Conservation (phyloP, 2,329 filamentous ascomycete species). For the Pseudogymnoascus sp. region DNA sequence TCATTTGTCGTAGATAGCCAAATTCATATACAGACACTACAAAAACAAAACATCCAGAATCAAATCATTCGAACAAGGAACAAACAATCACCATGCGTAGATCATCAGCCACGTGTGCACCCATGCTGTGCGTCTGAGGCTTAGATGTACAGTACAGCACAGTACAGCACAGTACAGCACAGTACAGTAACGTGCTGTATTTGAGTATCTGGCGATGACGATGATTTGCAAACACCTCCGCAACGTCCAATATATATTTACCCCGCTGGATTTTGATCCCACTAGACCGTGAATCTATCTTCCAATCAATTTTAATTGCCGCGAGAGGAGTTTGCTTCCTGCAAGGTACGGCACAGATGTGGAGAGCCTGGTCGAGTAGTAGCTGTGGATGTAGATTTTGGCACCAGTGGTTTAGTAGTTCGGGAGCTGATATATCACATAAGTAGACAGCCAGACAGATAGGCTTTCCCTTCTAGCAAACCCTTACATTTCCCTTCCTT, state of each 20-base stretch:
- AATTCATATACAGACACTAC: background rate
- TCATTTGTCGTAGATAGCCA: background rate
- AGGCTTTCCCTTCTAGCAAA: background rate
- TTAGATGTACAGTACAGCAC: background rate
- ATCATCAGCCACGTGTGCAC: slow-evolving; percentile 3
- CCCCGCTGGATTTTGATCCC: background rate
- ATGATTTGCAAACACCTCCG: background rate
- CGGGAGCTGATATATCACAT: background rate
- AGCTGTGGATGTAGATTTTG: background rate
- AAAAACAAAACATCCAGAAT: background rate
- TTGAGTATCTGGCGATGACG: background rate
- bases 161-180: background rate
- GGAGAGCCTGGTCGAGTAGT: background rate
- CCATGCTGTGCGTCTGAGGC: background rate
- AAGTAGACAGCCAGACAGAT: background rate
- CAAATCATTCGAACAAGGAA: background rate
- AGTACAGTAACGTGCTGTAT: background rate
- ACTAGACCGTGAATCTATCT: background rate
- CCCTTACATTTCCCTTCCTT: background rate
- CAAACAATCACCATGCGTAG: background rate
- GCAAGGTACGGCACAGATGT: slow-evolving; percentile 3
- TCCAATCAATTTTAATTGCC: background rate
- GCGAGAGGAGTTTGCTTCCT: background rate
- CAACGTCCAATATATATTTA: background rate
- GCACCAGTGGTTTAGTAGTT: background rate